Evolutionary conservation across 2,329 filamentous ascomycete species (phyloP), one percentile per base, ranked within the genome.

Genomic region (Tetracladium maxilliforme): DNA sequence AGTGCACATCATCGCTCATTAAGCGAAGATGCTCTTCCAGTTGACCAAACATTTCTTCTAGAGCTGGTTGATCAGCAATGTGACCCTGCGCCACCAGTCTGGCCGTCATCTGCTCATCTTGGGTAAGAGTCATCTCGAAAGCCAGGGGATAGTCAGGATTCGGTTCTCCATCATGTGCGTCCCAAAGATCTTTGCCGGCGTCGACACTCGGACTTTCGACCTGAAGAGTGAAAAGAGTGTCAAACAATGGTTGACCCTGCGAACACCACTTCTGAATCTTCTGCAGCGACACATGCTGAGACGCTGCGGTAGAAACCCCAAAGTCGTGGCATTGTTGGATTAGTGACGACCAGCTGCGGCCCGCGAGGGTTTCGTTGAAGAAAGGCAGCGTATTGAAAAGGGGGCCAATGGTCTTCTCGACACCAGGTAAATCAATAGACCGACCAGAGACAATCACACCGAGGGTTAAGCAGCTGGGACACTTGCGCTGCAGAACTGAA

Each of bases 381-480:
- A 78, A 83, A 0, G 86, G 83, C 2, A 94, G 55, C 0, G 84
- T 93, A 43, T 94, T 94, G 61, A 94, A 92, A 12, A 94, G 52
- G 0, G 87, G 86, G 0, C 86, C 87, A 21, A 90, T 64, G 1
- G 80, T 67, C 13, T 58, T 43, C 23, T 84, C 76, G 3, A 73
- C 64, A 3, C 58, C 58, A 6, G 74, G 61, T 9, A 83, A 51
- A 21, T 79, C 67, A 5, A 92, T 65, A 0, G 71, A 67, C 30
- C 86, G 65, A 1, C 86, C 87, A 6, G 84, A 90, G 0, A 81
- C 64, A 9, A 94, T 64, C 12, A 92, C 54, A 1, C 87, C 87
- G 10, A 86, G 56, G 0, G 69, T 66, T 3, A 40, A 6, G 58
- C 47, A 10, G 49, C 42, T 4, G 49, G 43, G 15, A 64, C 52